Evolutionary conservation across 1,284 basidiomycete genomes (phyloP), one percentile per base, ranked within the genome.

Genomic region (Boletus albobrunnescens): DNA sequence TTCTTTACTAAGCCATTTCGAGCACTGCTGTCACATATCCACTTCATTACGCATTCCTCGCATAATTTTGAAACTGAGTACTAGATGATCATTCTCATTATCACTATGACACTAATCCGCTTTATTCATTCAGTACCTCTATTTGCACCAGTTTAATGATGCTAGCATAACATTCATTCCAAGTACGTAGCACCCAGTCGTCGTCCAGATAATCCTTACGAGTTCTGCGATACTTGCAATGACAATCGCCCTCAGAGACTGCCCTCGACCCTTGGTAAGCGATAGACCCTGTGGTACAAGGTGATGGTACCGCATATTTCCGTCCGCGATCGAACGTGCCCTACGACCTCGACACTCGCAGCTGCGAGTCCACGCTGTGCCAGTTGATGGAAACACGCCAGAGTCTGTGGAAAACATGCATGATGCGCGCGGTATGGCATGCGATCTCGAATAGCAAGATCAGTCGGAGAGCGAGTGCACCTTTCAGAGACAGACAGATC

Each of bases 11-110:
- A 47, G 24, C 58, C 47, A 41, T 39, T 57, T 58, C 41, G 51
- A 49, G 54, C 64, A 61, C 58, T 59, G 67, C 56, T 64, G 62
- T 68, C 60, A 61, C 54, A 63, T 68, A 69, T 44, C 59, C 58
- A 58, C 60, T 60, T 63, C 64, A 59, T 55, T 59, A 60, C 61
- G 56, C 60, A 60, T 53, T 47, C 51, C 43, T 55, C 58, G 50
- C 61, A 64, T 65, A 64, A 68, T 66, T 57, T 64, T 52, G 53
- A 60, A 48, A 51, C 49, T 55, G 58, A 53, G 53, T 66, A 53
- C 52, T 66, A 64, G 61, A 68, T 55, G 58, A 55, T 54, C 60
- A 52, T 57, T 56, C 57, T 59, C 48, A 51, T 51, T 58, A 55
- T 60, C 57, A 54, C 56, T 59, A 67, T 56, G 54, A 59, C 58